Base-by-base conservation (phyloP, 2,329 filamentous ascomycete species). In the Xylogone sp. region DNA sequence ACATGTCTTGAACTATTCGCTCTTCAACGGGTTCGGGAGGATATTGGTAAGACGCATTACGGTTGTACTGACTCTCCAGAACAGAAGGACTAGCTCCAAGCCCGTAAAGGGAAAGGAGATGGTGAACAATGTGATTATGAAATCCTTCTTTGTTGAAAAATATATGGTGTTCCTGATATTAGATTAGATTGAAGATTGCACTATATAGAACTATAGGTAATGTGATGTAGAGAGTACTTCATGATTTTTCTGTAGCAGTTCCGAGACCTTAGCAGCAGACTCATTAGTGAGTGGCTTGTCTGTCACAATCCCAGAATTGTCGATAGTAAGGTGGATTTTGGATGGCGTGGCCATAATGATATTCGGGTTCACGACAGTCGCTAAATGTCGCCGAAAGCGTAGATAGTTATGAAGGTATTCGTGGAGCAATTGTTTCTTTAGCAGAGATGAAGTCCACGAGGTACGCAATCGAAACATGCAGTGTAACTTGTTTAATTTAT, bases 81-180 rank as follows among this genome's bases (percentile, higher is more conserved):
- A 79, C 67, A 0, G 75, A 65, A 0, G 84, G 66, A 0, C 77
- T 70, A 7, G 88, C 90, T 1, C 86, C 86, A 1, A 94, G 82
- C 29, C 87, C 87, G 66, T 86, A 96, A 24, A 94, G 73, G 16
- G 84, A 84, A 10, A 96, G 78, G 4, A 95, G 70, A 31, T 90
- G 84, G 60, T 96, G 91, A 3, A 77, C 78, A 54, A 94, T 89
- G 62, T 96, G 91, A 66, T 96, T 89, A 63, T 97, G 92, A 56
- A 87, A 95, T 0, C 87, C 86, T 1, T 68, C 63, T 0, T 77
- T 54, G 55, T 94, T 95, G 75, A 91, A 96, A 71, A 86, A 95
- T 52, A 91, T 86, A 64, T 96, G 88, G 60, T 91, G 82, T 29
- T 70, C 71, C 71, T 76, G 63, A 93, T 87, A 59, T 39, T 39